Percentiles rank a stretch among this genome's conserved stretches.
These are phyloP conservation scores for Mucor racemosus DNA, from an alignment of 371 early-diverging fungal genomes.

Conservation along the genomic window DNA sequence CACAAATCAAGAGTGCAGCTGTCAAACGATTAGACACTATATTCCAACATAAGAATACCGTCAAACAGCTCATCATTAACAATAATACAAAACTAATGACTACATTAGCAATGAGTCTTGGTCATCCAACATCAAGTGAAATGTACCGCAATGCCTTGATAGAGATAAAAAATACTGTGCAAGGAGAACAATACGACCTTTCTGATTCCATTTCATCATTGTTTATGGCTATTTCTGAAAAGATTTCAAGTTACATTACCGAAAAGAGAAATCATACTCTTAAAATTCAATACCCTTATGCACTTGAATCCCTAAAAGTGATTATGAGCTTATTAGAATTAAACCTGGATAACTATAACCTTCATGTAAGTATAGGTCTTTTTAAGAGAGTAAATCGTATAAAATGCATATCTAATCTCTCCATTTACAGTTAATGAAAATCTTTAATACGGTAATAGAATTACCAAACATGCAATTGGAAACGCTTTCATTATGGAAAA, in stretches of 20 bases:
- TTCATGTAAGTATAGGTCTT: slow-evolving; percentile 14
- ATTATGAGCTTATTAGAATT: slow-evolving; percentile 11
- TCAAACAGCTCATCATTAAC: not conserved
- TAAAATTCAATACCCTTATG: slow-evolving; percentile 7
- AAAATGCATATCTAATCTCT: not conserved
- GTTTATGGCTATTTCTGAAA: slow-evolving; percentile 20
- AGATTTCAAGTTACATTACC: slow-evolving; percentile 10
- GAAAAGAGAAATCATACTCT: slow-evolving; percentile 1
- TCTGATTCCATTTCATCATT: slow-evolving; percentile 9
- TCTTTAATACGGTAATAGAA: slow-evolving; percentile 12
- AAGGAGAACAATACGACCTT: not conserved
- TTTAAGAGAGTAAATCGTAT: too few relatives aligned
- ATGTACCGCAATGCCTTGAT: not conserved
- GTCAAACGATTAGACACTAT: not conserved
- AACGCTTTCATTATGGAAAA: slow-evolving; percentile 18
- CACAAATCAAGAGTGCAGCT: not conserved
- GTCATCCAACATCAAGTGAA: not conserved
- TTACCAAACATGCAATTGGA: slow-evolving; percentile 16
- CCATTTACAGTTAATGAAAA: slow-evolving; percentile 22
- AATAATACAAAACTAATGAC: slow-evolving; percentile 15
- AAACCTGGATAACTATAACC: slow-evolving; percentile 1
- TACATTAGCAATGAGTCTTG: slow-evolving; percentile 11
- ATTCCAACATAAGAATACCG: not conserved
- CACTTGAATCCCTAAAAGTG: slow-evolving; percentile 10
- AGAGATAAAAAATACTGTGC: not conserved